A percentile compares a stretch with the other conserved stretches of the same genome.
Evolutionary conservation across 2,329 filamentous ascomycete species (phyloP).

Genomic region (Alternaria infectoria): DNA sequence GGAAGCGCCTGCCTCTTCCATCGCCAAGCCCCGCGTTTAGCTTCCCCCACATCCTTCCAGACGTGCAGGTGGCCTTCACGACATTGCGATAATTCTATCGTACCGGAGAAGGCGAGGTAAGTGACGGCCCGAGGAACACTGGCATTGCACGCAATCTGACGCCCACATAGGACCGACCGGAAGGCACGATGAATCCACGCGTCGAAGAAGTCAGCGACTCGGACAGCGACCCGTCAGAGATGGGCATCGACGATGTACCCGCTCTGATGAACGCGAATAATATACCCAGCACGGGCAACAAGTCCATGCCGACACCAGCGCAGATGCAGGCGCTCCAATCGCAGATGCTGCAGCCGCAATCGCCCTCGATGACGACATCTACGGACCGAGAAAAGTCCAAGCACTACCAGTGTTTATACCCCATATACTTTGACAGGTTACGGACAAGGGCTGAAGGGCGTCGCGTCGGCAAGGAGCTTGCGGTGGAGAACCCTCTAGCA

Average conservation of each 20-base stretch:
- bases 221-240: slow-evolving; percentile 69
- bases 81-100: not conserved
- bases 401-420: slow-evolving; percentile 88
- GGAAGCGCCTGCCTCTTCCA: slow-evolving; percentile 1
- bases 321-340: slow-evolving; percentile 38
- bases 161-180: slow-evolving; percentile 43
- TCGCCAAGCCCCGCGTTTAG: slow-evolving; percentile 15
- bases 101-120: slow-evolving; percentile 2
- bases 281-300: slow-evolving; percentile 33
- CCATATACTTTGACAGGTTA: slow-evolving; percentile 87
- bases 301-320: slow-evolving; percentile 35
- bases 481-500: slow-evolving; percentile 84
- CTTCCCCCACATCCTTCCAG: slow-evolving; percentile 9
- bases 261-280: slow-evolving; percentile 54
- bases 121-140: not conserved
- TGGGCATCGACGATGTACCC: slow-evolving; percentile 85
- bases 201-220: slow-evolving; percentile 93
- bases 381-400: slow-evolving; percentile 65
- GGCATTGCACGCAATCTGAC: not conserved
- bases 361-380: slow-evolving; percentile 50
- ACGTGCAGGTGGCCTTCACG: slow-evolving; percentile 2
- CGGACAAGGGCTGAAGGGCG: slow-evolving; percentile 80
- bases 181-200: slow-evolving; percentile 64
- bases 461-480: slow-evolving; percentile 73
- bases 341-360: slow-evolving; percentile 45